A percentile compares a stretch with the other conserved stretches of the same genome.
Evolutionary conservation across 83 land plant genomes (phyloP).

Genomic region (Picea mariana): DNA sequence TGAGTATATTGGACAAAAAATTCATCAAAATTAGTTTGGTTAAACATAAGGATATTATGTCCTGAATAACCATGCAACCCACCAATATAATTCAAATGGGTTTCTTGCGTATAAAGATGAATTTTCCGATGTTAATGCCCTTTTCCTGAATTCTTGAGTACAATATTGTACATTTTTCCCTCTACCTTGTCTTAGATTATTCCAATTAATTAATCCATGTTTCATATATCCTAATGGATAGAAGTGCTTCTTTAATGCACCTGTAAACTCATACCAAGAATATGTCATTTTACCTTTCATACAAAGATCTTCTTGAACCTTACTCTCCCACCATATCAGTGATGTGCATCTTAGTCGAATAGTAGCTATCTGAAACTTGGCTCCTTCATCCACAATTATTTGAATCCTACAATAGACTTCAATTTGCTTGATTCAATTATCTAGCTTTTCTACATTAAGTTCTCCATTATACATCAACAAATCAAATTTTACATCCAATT

Average conservation of each 20-base stretch:
- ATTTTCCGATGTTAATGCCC: background rate
- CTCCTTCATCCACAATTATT: background rate
- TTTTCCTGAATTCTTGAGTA: background rate
- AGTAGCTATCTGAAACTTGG: background rate
- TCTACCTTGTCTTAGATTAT: background rate
- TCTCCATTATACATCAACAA: no score
- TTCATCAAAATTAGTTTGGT: no score
- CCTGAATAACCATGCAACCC: background rate
- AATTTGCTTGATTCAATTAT: no score
- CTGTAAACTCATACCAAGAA: background rate
- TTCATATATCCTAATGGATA: background rate
- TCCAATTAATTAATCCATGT: background rate
- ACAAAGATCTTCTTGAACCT: background rate
- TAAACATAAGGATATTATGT: background rate
- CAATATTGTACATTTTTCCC: background rate
- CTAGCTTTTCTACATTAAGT: no score
- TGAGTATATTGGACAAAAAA: no score
- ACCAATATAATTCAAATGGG: background rate
- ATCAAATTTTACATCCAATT: no score
- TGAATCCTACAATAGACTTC: background rate
- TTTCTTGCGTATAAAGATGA: background rate
- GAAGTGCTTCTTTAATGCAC: background rate
- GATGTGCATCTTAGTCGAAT: background rate
- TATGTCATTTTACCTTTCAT: background rate
- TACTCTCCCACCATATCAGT: background rate